These are phyloP conservation scores for Russula dissimulans DNA, from an alignment of 768 basidiomycete genomes.

Conservation along the genomic window DNA sequence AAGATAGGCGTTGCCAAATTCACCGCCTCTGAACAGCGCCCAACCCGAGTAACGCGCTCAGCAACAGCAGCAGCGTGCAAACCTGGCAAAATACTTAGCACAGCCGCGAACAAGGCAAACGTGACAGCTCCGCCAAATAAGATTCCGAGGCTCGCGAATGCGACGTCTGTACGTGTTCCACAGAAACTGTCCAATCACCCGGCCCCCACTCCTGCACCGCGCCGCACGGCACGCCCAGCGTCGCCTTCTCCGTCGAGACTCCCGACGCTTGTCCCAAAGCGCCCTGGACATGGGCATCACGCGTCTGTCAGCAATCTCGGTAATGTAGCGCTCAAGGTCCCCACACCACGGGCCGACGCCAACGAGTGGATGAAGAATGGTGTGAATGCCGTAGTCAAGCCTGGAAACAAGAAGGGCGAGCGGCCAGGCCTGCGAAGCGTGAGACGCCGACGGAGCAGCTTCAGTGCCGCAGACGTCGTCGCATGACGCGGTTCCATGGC, in stretches of 20 bases:
- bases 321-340: slow-evolving; percentile 39
- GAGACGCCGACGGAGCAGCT: slow-evolving; percentile 74
- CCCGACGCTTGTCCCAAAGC: slow-evolving; percentile 58
- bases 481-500: slow-evolving; percentile 35
- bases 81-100: slow-evolving; percentile 20
- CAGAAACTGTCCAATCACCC: slow-evolving; percentile 20
- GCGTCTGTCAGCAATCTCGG: slow-evolving; percentile 36
- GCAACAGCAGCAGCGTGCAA: slow-evolving; percentile 34
- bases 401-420: slow-evolving; percentile 53
- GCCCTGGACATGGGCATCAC: slow-evolving; percentile 31
- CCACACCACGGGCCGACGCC: slow-evolving; percentile 27
- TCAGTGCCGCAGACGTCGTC: slow-evolving; percentile 78
- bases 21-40: slow-evolving; percentile 62
- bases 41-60: slow-evolving; percentile 65
- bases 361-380: slow-evolving; percentile 65
- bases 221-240: slow-evolving; percentile 39
- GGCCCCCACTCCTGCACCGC: slow-evolving; percentile 28
- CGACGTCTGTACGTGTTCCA: slow-evolving; percentile 38
- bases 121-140: slow-evolving; percentile 31
- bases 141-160: slow-evolving; percentile 32
- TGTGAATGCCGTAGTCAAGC: slow-evolving; percentile 57
- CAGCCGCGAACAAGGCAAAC: slow-evolving; percentile 21
- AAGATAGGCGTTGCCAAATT: slow-evolving; percentile 33
- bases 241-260: slow-evolving; percentile 69
- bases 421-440: slow-evolving; percentile 68